phyloP scores from a whole-genome alignment of 306 rosid species.

The Vigna reflexopilosa region DNA sequence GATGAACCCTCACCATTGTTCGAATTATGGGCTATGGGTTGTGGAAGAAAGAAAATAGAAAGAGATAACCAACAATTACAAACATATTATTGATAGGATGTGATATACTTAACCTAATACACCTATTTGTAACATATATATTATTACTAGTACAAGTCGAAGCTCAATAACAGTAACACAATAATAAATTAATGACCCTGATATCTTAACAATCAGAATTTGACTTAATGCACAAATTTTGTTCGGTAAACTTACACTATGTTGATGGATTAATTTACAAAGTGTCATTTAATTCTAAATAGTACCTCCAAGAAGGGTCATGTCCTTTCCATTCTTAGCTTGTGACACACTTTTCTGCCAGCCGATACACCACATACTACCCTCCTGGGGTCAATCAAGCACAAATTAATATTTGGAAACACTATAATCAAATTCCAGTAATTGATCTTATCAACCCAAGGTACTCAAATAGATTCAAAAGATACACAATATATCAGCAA shows the following conservation, averaged over 20 bases:
- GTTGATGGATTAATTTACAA: constrained; percentile 10
- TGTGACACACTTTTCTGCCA: constrained; percentile 65
- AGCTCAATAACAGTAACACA: constrained; percentile 8
- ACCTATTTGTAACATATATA: not conserved
- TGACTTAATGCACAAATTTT: constrained; percentile 15
- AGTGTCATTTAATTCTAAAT: constrained; percentile 28
- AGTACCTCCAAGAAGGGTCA: constrained; percentile 86
- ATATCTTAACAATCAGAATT: constrained; percentile 27
- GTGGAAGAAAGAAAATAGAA: constrained; percentile 19
- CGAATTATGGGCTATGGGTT: not conserved
- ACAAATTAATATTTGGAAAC: constrained; percentile 34
- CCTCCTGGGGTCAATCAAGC: constrained; percentile 47
- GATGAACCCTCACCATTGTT: constrained; percentile 11
- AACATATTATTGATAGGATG: constrained; percentile 12
- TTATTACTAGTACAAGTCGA: constrained; percentile 11
- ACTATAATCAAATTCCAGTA: constrained; percentile 2
- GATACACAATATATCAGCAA: constrained; percentile 5
- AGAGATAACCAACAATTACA: not conserved
- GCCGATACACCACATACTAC: constrained; percentile 64
- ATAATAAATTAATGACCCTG: not conserved
- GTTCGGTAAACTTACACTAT: constrained; percentile 16
- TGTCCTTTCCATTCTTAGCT: constrained; percentile 62
- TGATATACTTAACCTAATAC: constrained; percentile 9
- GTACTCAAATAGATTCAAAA: constrained; percentile 20
- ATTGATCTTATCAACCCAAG: constrained; percentile 14